These are phyloP conservation scores for Irpex sp. DNA, from an alignment of 1,284 basidiomycete genomes.

Conservation along the genomic window DNA sequence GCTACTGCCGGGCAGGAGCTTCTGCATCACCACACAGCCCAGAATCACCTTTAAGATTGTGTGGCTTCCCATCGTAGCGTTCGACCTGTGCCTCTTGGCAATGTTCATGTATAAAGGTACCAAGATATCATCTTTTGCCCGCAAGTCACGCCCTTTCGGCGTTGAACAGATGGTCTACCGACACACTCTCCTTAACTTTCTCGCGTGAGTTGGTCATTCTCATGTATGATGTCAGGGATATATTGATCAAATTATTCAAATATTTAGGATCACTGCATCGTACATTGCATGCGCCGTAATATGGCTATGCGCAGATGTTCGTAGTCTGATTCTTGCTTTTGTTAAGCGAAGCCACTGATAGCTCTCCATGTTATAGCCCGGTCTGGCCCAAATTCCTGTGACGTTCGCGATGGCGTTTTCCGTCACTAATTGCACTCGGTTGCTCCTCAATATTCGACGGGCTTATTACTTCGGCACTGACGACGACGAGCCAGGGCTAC, in stretches of 20 bases:
- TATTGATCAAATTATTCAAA: not conserved
- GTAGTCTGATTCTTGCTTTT: not conserved
- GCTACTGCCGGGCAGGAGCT: constrained; percentile 13
- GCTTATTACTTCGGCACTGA: constrained; percentile 23
- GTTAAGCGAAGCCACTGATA: not conserved
- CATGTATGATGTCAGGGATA: not conserved
- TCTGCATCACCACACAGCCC: constrained; percentile 17
- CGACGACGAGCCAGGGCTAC: constrained; percentile 1
- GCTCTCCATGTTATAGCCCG: constrained; percentile 11
- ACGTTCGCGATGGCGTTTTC: constrained; percentile 23
- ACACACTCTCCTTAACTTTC: constrained; percentile 24
- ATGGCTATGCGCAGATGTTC: constrained; percentile 21
- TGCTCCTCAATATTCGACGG: constrained; percentile 26
- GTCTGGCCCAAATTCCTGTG: constrained; percentile 22
- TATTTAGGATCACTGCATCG: constrained; percentile 20
- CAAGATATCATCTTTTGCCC: constrained; percentile 1
- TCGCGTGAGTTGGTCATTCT: constrained; percentile 18
- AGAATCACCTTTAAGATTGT: constrained; percentile 18
- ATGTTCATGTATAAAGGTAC: constrained; percentile 22
- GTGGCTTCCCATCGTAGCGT: constrained; percentile 24
- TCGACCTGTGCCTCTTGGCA: constrained; percentile 18
- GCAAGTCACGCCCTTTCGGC: constrained; percentile 9
- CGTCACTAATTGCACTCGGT: constrained; percentile 26
- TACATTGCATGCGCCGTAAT: constrained; percentile 23
- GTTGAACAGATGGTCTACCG: constrained; percentile 24